A percentile compares a stretch with the other conserved stretches of the same genome.
Conservation (phyloP, 2,329 filamentous ascomycete species). For the Chaetomium sp. region DNA sequence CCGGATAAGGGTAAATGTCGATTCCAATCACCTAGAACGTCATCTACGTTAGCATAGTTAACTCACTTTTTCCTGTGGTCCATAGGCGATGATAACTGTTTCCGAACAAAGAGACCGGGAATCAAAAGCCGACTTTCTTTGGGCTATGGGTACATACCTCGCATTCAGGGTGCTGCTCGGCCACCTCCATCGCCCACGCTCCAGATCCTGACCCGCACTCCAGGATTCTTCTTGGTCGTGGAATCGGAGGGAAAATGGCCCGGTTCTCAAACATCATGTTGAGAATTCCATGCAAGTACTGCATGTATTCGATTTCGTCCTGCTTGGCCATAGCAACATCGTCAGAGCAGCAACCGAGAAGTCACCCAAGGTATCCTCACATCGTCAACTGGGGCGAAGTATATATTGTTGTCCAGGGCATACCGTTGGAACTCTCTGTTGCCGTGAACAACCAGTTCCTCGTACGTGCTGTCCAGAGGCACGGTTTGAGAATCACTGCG, state of each 20-base stretch:
- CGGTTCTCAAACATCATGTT: constrained; percentile 58
- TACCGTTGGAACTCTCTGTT: constrained; percentile 62
- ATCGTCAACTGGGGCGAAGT: constrained; percentile 66
- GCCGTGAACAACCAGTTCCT: constrained; percentile 53
- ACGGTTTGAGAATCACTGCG: constrained; percentile 42
- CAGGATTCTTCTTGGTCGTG: constrained; percentile 51
- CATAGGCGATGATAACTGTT: too few species aligned
- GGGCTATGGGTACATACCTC: constrained; percentile 42
- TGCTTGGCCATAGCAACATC: constrained; percentile 28
- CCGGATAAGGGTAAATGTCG: constrained; percentile 65
- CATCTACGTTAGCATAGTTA: constrained; percentile 11
- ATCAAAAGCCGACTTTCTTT: not conserved
- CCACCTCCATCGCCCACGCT: constrained; percentile 64
- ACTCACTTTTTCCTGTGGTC: not conserved
- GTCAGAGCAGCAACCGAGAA: constrained; percentile 5
- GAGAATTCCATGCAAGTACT: constrained; percentile 57
- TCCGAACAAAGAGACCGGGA: not conserved
- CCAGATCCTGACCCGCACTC: constrained; percentile 70
- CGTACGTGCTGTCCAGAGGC: constrained; percentile 51
- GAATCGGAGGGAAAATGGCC: constrained; percentile 63
- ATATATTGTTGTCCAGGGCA: constrained; percentile 57
- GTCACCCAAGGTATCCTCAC: constrained; percentile 36
- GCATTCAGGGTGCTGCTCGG: constrained; percentile 55
- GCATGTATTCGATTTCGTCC: constrained; percentile 62
- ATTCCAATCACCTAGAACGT: constrained; percentile 58